phyloP scores from a whole-genome alignment of 1,284 basidiomycete species.

The Fomitiporia mediterranea region DNA sequence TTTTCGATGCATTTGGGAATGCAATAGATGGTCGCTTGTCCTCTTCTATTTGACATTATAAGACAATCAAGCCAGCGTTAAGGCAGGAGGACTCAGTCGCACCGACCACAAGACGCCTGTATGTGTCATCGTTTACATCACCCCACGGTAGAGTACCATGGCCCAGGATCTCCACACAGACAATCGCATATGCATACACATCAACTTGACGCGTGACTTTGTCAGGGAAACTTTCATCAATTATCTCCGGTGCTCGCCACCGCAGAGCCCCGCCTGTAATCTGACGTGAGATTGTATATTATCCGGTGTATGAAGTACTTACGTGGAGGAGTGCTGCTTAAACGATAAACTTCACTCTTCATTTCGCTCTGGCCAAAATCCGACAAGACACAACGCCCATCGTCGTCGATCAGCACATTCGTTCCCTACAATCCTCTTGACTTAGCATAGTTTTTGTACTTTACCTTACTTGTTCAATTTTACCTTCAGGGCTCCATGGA shows the following conservation, averaged over 20 bases:
- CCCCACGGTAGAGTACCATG: conserved; percentile 63
- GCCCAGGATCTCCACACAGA: conserved; percentile 62
- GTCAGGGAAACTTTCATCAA: conserved; percentile 39
- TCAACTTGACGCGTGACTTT: conserved; percentile 56
- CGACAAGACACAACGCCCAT: conserved; percentile 60
- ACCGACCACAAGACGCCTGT: conserved; percentile 60
- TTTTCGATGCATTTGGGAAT: conserved; percentile 25
- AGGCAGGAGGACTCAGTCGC: too few relatives aligned
- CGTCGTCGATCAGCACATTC: conserved; percentile 70
- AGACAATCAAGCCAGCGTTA: too few relatives aligned
- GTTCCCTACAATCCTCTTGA: conserved; percentile 42
- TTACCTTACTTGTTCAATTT: conserved; percentile 7
- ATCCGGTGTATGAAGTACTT: conserved; percentile 28
- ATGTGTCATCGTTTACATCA: conserved; percentile 51
- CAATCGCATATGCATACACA: conserved; percentile 71
- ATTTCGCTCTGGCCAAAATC: conserved; percentile 80
- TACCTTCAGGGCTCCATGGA: conserved; percentile 75
- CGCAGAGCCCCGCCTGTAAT: conserved; percentile 52
- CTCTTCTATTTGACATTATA: too few relatives aligned
- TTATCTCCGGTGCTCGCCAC: conserved; percentile 73
- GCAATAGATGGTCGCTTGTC: conserved; percentile 53
- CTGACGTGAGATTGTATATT: conserved; percentile 10
- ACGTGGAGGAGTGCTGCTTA: conserved; percentile 56
- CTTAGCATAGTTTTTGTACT: neutral
- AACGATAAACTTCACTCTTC: conserved; percentile 60